Evolutionary conservation across 257 asterid genomes (phyloP).

Genomic region (Nicotiana benthamiana): DNA sequence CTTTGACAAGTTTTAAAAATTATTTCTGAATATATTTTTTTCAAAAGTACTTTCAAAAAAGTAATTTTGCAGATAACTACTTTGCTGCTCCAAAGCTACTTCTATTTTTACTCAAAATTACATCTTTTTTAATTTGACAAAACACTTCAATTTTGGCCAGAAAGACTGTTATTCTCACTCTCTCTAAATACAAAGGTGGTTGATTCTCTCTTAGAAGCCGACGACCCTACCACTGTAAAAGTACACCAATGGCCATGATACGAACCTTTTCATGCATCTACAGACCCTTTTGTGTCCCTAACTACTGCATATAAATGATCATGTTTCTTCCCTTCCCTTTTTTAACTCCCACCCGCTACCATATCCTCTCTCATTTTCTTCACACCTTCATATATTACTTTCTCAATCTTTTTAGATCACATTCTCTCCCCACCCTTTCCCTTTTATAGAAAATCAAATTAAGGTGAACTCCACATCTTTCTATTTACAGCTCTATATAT

Average conservation of each 20-base stretch:
- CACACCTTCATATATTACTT: not conserved
- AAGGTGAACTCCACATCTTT: not conserved
- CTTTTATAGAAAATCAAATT: not conserved
- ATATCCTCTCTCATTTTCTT: not conserved
- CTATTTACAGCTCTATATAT: not conserved
- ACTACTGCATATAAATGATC: slow-evolving; percentile 43
- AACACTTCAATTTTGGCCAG: no score
- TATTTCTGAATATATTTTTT: no score
- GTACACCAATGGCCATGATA: slow-evolving; percentile 25
- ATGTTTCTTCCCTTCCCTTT: slow-evolving; percentile 27
- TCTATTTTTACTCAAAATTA: no score
- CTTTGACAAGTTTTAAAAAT: no score
- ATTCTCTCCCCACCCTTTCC: not conserved
- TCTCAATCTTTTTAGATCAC: not conserved
- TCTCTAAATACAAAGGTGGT: slow-evolving; percentile 21
- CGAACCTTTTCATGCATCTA: slow-evolving; percentile 50
- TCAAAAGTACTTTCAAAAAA: no score
- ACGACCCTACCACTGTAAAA: slow-evolving; percentile 22
- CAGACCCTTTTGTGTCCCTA: slow-evolving; percentile 14
- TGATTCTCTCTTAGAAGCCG: slow-evolving; percentile 28
- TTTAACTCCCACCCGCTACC: slow-evolving; percentile 11
- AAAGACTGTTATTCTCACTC: not conserved
- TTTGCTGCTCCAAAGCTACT: no score
- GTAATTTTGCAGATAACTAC: no score
- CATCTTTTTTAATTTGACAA: no score